Percentiles rank a stretch among this genome's conserved stretches.
Conservation (phyloP, 352 stramenopile species). For the Phytophthora podocarpi region DNA sequence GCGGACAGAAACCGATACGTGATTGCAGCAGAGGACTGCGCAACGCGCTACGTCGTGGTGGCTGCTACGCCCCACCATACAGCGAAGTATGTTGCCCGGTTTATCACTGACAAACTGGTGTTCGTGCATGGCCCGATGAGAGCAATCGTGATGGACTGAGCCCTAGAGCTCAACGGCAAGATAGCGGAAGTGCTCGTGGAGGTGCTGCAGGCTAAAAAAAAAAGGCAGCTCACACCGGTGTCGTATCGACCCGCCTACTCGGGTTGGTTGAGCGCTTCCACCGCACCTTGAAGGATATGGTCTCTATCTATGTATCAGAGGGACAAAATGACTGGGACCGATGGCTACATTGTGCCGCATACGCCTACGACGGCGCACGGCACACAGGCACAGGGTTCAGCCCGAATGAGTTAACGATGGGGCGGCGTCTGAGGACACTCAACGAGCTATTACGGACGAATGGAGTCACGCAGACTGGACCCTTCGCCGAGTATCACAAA, state of each 20-base stretch:
- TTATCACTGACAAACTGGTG: neutral
- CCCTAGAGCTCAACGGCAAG: neutral
- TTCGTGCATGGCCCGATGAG: neutral
- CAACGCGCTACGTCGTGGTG: neutral
- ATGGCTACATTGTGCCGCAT: conserved; percentile 15
- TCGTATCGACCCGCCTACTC: too few relatives aligned
- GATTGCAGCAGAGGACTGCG: neutral
- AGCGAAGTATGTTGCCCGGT: neutral
- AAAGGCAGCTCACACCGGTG: too few relatives aligned
- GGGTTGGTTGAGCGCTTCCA: too few relatives aligned
- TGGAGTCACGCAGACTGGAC: neutral
- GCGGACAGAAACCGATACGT: too few relatives aligned
- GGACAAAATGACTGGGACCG: conserved; percentile 20
- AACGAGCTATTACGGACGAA: conserved; percentile 8
- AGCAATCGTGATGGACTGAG: neutral
- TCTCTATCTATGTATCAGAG: conserved; percentile 14
- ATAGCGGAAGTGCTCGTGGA: too few relatives aligned
- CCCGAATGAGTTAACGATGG: conserved; percentile 13
- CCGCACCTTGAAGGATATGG: conserved; percentile 39
- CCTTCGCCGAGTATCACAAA: neutral
- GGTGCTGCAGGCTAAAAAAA: too few relatives aligned
- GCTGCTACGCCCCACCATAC: neutral
- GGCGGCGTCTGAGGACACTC: neutral
- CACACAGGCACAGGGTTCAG: neutral
- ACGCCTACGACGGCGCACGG: conserved; percentile 8